phyloP scores from a whole-genome alignment of 2,329 filamentous ascomycete genomes.

The Tolypocladium guangdongense region DNA sequence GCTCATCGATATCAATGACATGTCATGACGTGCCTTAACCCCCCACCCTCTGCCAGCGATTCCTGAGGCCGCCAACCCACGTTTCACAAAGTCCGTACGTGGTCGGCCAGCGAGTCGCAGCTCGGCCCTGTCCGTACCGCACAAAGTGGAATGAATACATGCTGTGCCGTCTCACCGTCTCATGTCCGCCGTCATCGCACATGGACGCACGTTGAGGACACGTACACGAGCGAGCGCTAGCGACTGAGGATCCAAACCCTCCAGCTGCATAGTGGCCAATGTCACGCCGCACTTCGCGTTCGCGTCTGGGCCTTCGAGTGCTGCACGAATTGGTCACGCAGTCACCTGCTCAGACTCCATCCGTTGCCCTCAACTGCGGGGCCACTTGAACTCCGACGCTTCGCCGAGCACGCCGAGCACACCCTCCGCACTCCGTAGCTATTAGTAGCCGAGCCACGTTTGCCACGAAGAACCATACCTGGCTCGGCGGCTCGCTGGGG shows the following conservation, averaged over 20 bases:
- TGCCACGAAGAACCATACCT: background rate
- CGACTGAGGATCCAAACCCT: background rate
- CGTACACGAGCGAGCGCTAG: background rate
- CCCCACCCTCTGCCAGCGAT: background rate
- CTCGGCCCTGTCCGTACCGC: background rate
- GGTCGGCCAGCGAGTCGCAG: background rate
- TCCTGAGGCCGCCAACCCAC: too few relatives aligned
- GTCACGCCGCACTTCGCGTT: background rate
- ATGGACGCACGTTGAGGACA: background rate
- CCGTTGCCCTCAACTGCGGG: background rate
- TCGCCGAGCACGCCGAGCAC: background rate
- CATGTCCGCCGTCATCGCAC: background rate
- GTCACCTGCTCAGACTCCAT: background rate
- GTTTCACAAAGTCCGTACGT: background rate
- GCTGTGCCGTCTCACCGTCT: too few relatives aligned
- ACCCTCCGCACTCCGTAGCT: too few relatives aligned
- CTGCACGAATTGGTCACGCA: background rate
- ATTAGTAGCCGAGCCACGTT: background rate
- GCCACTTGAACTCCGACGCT: background rate
- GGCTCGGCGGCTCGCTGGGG: background rate
- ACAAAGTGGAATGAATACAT: background rate
- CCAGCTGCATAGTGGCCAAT: background rate
- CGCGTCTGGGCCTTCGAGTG: background rate
- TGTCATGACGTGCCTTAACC: background rate
- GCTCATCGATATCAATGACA: background rate